Evolutionary conservation across 148 eudicot genomes (phyloP).

Genomic region (Heliamphora exappendiculata): DNA sequence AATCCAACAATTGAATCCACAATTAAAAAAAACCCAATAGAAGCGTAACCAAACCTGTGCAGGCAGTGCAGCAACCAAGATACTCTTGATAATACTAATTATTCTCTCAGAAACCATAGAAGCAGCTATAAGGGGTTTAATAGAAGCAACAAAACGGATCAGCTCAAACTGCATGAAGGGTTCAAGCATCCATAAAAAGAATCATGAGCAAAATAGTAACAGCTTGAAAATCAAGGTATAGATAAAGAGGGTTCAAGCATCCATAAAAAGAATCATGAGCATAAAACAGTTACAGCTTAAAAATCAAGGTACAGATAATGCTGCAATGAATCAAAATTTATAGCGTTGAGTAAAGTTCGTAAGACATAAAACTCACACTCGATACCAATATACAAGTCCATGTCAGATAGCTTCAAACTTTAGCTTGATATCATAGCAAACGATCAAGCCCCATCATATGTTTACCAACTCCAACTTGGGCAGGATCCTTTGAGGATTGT

Average conservation of each 20-base stretch:
- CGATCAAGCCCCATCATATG: too few relatives aligned
- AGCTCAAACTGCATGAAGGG: constrained; percentile 67
- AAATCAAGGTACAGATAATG: background rate
- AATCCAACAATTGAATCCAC: background rate
- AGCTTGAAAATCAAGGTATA: background rate
- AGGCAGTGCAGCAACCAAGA: constrained; percentile 46
- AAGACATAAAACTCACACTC: too few relatives aligned
- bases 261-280: background rate
- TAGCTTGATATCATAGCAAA: too few relatives aligned
- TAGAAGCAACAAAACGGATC: constrained; percentile 61
- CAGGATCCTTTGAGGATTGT: too few relatives aligned
- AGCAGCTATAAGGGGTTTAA: constrained; percentile 76
- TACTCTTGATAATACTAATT: constrained; percentile 39
- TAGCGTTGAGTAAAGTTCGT: background rate
- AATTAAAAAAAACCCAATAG: background rate
- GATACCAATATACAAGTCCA: too few relatives aligned
- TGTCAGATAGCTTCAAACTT: too few relatives aligned
- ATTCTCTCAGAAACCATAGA: constrained; percentile 63
- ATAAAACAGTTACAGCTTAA: background rate
- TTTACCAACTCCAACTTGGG: too few relatives aligned
- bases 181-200: constrained; percentile 8
- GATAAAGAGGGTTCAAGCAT: constrained; percentile 10
- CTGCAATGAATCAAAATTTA: background rate
- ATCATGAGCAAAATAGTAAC: background rate
- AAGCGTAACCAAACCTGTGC: constrained; percentile 39